Evolutionary conservation across 2,329 filamentous ascomycete genomes (phyloP), one percentile per base, ranked within the genome.

Genomic region (Diaporthe velutina): DNA sequence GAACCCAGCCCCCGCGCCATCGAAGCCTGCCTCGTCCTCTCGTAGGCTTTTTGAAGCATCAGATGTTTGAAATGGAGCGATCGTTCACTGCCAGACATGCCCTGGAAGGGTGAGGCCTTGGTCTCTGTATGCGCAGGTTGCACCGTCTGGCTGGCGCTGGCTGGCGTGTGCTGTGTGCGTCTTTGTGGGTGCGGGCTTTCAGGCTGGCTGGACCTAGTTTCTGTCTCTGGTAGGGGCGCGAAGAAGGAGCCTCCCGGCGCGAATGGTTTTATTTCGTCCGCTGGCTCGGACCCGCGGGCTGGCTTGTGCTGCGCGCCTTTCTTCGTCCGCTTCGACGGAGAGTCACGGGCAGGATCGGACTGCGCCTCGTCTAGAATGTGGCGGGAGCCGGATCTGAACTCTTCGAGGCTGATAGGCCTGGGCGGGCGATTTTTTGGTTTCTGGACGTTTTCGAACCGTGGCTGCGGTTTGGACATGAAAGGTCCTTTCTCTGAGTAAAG

Each of bases 401-500:
- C 73, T 22, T 57, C 8, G 6, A 12, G 45, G 10, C n/a, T 30
- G 13, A 76, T 50, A 13, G 70, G 38, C n/a, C 22, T 15, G 13
- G 71, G 45, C 15, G 74, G 25, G 10, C 35, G 33, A 28, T n/a
- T 4, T 50, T 50, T 25, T 48, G 60, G 60, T 38, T 22, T 48
- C 42, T 8, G 42, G 42, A 48, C 42, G 42, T 19, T 19, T 30
- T 30, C 52, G 52, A 30, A 19, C 25, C 28, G 50, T 13, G 50
- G n/a, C 50, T 54, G 52, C 13, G 5, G 13, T 28, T 54, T 28
- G 52, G 52, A 54, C 25, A 54, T 25, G 52, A 73, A 76, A 0
- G 75, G 75, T 17, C 73, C 75, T 30, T 25, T 22, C 12, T 64
- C 45, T 54, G 57, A 33, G 19, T 52, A 45, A 48, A 30, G 33